phyloP scores from a whole-genome alignment of 2,329 filamentous ascomycete species.

The Zasmidium citrigriseum region DNA sequence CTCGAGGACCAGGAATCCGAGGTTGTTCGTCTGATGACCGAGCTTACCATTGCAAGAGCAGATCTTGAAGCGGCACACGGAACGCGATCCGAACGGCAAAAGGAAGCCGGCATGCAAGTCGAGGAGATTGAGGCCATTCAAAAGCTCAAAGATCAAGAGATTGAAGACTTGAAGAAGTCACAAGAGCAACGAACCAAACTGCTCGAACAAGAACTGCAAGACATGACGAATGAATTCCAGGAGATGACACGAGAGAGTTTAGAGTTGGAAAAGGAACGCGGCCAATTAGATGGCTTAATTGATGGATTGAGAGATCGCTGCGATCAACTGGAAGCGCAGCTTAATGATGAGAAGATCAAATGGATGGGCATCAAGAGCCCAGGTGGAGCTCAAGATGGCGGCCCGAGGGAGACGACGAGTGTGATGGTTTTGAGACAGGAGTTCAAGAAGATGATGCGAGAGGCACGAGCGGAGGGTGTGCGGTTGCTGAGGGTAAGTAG shows the following conservation, averaged over 20 bases:
- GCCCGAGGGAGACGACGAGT: conserved; percentile 59
- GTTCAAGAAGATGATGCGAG: conserved; percentile 80
- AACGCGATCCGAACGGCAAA: conserved; percentile 66
- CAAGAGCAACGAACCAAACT: conserved; percentile 46
- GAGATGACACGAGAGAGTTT: conserved; percentile 69
- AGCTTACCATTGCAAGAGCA: conserved; percentile 86
- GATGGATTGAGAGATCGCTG: conserved; percentile 65
- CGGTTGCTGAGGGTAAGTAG: conserved; percentile 66
- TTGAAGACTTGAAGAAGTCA: conserved; percentile 46
- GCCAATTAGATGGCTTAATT: conserved; percentile 63
- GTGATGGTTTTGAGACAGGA: conserved; percentile 70
- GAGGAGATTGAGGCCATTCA: conserved; percentile 44
- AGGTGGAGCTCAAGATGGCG: conserved; percentile 29
- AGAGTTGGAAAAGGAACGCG: conserved; percentile 70
- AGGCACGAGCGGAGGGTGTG: conserved; percentile 66
- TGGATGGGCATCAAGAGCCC: conserved; percentile 64
- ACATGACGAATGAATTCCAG: conserved; percentile 70
- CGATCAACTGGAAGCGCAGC: conserved; percentile 63
- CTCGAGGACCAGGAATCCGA: conserved; percentile 57
- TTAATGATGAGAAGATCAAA: conserved; percentile 68
- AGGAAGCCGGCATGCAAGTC: conserved; percentile 65
- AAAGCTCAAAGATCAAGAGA: conserved; percentile 46
- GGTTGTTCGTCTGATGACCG: conserved; percentile 66
- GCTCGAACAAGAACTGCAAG: conserved; percentile 66
- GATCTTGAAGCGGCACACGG: conserved; percentile 96